Base-by-base conservation (phyloP, 2,329 filamentous ascomycete genomes). In the Fusarium sp. region DNA sequence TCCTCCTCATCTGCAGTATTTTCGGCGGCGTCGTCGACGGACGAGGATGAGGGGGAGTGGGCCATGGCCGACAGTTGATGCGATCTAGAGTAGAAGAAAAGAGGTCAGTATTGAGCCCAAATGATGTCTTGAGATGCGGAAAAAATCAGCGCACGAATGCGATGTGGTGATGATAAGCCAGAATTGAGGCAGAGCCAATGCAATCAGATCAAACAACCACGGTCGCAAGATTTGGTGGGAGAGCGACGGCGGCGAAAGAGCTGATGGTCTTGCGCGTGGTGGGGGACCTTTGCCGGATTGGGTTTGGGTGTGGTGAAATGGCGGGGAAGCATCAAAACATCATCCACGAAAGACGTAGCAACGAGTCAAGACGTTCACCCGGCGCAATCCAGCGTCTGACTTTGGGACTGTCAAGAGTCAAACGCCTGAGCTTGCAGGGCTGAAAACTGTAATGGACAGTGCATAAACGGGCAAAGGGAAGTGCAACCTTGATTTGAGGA, bases 1-100 rank as follows among this genome's bases (percentile, higher is more conserved):
- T 99, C 96, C 83, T 99, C 96, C 83, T 99, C 96, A 79, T 98
- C 96, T 77, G 94, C 95, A 39, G 95, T 97, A 78, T 96, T 94
- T 76, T 98, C 94, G 80, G 92, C 89, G 73, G 89, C 87, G 79
- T 97, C 94, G 81, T 95, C 94, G 73, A 89, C 90, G 46, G 92
- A 92, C 64, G 91, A 93, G 57, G 92, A 92, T 53, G 91, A 91
- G 62, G 93, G 92, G 67, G 94, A 95, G 74, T 91, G 85, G 83
- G 90, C 82, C 89, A 86, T 84, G 84, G 84, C 80, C 65, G 87
- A 80, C 69, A 88, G 78, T 73, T 88, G 85, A 62, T 87, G 83
- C 65, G 85, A 83, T 82, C 87, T 89, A 61, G 46, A 60, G 19
- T 39, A 55, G 54, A 47, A 56, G 38, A 56, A 61, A 60, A 15